Base-by-base conservation (phyloP, 2,329 filamentous ascomycete genomes). In the Lasiodiplodia hormozganensis region DNA sequence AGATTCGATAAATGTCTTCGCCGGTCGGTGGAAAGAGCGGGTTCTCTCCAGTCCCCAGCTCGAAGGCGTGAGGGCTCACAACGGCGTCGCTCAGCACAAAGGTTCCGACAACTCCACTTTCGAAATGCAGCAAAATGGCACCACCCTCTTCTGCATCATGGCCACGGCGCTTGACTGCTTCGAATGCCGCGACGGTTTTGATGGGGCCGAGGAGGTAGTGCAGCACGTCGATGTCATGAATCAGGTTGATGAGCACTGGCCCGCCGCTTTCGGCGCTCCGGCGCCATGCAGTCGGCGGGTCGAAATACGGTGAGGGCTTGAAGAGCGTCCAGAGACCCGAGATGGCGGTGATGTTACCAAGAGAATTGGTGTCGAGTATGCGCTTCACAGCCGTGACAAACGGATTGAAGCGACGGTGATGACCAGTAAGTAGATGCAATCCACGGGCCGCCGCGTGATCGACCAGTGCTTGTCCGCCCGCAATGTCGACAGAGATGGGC, bases 151-250 rank as follows among this genome's bases (percentile, higher is more conserved):
- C 86, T 0, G 83, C 86, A 2, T 81, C 78, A 67, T 84, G 82
- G 0, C 78, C 77, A 0, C 87, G 79, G 40, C 83, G 82, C 0
- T 83, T 81, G 0, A 73, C 58, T 0, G 80, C 83, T 62, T 79
- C 77, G 71, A 89, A 84, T 0, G 85, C 86, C 40, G 85, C 82
- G 0, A 89, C 83, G 0, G 83, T 78, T 0, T 74, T 73, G 31
- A 89, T 85, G 0, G 85, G 82, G 0, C 86, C 86, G 31, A 89
- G 82, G 1, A 89, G 76, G 74, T 85, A 84, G 57, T 88, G 86
- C 21, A 89, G 77, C 0, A 88, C 76, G 69, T 89, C 87, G 49
- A 89, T 78, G 62, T 89, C 87, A 72, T 89, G 87, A n/a, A 89
- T 82, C 53, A 89, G 76, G 72, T 89, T 89, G 69, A 88, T 88